Base-by-base conservation (phyloP, 2,329 filamentous ascomycete genomes). In the Fonsecaea erecta region DNA sequence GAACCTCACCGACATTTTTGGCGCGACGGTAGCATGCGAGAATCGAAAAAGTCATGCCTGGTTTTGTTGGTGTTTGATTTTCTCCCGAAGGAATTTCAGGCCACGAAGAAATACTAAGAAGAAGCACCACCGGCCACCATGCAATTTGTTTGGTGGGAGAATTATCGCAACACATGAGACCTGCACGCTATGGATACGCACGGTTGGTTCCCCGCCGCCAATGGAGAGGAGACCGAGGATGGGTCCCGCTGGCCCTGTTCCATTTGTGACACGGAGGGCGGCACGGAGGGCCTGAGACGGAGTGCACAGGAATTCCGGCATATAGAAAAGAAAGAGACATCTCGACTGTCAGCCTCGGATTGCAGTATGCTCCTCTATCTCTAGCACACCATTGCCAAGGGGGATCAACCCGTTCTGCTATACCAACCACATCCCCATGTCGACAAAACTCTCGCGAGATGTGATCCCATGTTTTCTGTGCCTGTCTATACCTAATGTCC, bases 1-100 rank as follows among this genome's bases (percentile, higher is more conserved):
- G 30, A 54, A 62, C 53, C 34, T 62, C 63, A 65, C 63, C 63
- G 63, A 65, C 63, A 62, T 58, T 65, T 58, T 65, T 59, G 34
- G 40, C 46, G 30, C n/a, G 59, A 28, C 18, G 3, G 30, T 32
- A 52, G 53, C 59, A 48, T 48, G 43, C 21, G 21, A 48, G 18
- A 48, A 48, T 58, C 3, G 4, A 4, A n/a, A 14, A 60, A 59
- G 46, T 28, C 43, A 51, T 28, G 43, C 43, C 48, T 52, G 43
- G 21, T 8, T 52, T 60, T 43, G n/a, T 30, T 52, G 18, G 21
- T 32, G 57, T 35, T 60, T 46, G 57, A 40, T 14, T 48, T 48
- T 48, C 43, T 21, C n/a, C 43, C 43, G 43, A 52, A 52, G 57
- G 43, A 28, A 52, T 40, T n/a, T 34, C 57, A 52, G 57, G 57